Base-by-base conservation (phyloP, 208 protist genomes). In the Leishmania arabica region DNA sequence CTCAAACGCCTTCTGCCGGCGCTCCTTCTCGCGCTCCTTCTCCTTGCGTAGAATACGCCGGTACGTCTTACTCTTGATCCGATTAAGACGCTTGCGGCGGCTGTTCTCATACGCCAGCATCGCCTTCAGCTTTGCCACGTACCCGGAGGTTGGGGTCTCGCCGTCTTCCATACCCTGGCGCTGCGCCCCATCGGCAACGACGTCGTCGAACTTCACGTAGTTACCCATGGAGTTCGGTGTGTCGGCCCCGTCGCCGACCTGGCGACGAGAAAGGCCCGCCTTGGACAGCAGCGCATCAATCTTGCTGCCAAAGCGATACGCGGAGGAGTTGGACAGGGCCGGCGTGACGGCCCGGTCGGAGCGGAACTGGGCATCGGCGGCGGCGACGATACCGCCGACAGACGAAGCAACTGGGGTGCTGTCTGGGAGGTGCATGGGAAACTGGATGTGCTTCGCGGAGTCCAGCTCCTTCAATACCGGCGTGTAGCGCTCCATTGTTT, bases 61-160 rank as follows among this genome's bases (percentile, higher is more conserved):
- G 87, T 98, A 98, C 34, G 95, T 97, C 81, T 98, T 98, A 74
- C 93, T 97, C 79, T 98, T 98, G 84, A 98, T 98, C n/a, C 89
- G 83, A 77, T 98, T 98, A 54, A 98, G 86, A 21, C 96, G 92
- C 79, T 93, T 90, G 34, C 95, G 92, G 5, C 93, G 90, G 65
- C 89, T 89, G 84, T 95, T 96, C 78, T 98, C 95, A 77, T 92
- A 95, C 19, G 95, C 88, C 54, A 98, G 86, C 91, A 98, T 96
- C 13, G 94, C 86, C 85, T 98, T 98, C 21, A 98, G 86, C 86
- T 98, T 98, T 42, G 92, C 90, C 80, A 98, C 87, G 83, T 97
- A 97, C 53, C 89, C 88, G 1, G 62, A 83, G 34, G 80, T 91
- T 9, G 91, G 90, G 2, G 78, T 84, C 34, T 85, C 82, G 24